Evolutionary conservation across 2,329 filamentous ascomycete species (phyloP).

Genomic region (Penicillium expansum): DNA sequence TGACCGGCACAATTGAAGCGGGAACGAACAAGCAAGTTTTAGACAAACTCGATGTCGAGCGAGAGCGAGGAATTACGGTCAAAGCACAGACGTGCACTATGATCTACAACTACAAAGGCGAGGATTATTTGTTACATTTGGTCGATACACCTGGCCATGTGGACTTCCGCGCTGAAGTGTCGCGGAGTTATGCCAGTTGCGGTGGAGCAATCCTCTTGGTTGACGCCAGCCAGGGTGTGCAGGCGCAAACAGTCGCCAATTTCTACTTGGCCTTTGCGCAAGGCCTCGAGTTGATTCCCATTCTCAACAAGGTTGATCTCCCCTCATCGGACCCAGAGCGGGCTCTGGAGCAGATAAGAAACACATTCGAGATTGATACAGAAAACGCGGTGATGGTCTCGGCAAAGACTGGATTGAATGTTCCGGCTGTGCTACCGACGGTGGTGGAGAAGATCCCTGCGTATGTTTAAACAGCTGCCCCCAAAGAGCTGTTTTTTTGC

Average conservation of each 20-base stretch:
- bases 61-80: conserved; percentile 94
- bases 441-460: conserved; percentile 83
- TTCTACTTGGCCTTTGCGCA: conserved; percentile 97
- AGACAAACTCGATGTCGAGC: conserved; percentile 94
- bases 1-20: conserved; percentile 86
- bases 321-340: conserved; percentile 82
- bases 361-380: conserved; percentile 82
- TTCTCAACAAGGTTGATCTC: conserved; percentile 96
- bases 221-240: conserved; percentile 92
- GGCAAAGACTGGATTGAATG: conserved; percentile 90
- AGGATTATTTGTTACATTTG: conserved; percentile 90
- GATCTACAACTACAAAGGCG: conserved; percentile 82
- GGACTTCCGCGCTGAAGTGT: conserved; percentile 95
- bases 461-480: conserved; percentile 30
- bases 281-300: conserved; percentile 78
- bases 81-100: conserved; percentile 99
- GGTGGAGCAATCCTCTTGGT: conserved; percentile 89
- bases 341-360: conserved; percentile 80
- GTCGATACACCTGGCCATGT: conserved; percentile 98
- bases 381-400: conserved; percentile 75
- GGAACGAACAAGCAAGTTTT: conserved; percentile 92
- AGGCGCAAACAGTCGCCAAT: conserved; percentile 97
- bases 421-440: conserved; percentile 75
- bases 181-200: conserved; percentile 91
- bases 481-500: neutral